Base-by-base conservation (phyloP, 164 flowering plant genomes). In the Aristolochia californica region DNA sequence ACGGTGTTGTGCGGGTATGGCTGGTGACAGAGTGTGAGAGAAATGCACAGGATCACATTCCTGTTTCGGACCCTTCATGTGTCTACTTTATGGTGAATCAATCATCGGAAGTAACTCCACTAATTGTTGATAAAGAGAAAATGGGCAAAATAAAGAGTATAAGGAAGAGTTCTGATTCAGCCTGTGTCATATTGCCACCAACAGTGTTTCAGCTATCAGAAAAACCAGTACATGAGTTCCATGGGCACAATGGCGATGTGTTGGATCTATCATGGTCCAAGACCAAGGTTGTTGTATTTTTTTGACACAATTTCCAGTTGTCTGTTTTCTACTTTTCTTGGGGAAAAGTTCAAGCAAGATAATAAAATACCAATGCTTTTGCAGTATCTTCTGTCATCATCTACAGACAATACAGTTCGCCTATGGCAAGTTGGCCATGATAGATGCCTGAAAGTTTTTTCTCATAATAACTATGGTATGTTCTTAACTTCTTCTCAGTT, bases 191-290 rank as follows among this genome's bases (percentile, higher is more conserved):
- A 48, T 72, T 85, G 56, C 99, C 99, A 2, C 82, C 88, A 28
- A 83, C 80, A 62, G 79, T 89, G 18, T 85, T 93, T 62, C 78
- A 82, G 59, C 50, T 89, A 53, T 60, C 79, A 66, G 97, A 93
- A 69, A 78, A 75, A 57, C 97, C 99, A 60, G 52, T 93, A 61
- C 96, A 85, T 56, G 96, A 84, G 70, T 85, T 85, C 60, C 73
- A 55, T 61, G 99, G 99, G 18, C 99, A 93, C 68, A 62, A 20
- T 23, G 84, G 79, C 8, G 83, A 83, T 55, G 72, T 93, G 40
- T 78, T 89, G 74, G 97, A 89, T 70, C 83, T 93, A 14, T 87
- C 97, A 1, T 93, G 99, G 99, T 89, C 99, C 5, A 78, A 71
- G 50, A 75, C 76, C 55, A 82, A 89, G 84, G 99, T 62, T 69